Evolutionary conservation across 2,329 filamentous ascomycete species (phyloP), one percentile per base, ranked within the genome.

Genomic region (Scopulariopsis brevicaulis): DNA sequence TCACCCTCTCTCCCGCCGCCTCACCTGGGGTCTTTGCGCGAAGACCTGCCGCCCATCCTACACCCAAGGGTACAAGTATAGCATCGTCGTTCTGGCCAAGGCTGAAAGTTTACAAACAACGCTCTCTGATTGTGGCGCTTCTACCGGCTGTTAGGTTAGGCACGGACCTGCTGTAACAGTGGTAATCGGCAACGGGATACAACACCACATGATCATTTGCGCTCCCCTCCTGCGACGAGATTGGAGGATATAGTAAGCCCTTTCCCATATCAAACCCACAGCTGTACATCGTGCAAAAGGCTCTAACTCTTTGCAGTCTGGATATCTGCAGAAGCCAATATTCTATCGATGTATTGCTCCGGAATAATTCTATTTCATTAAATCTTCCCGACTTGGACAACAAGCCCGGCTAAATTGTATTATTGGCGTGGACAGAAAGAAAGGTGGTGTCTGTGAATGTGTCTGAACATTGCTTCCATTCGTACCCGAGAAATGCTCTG

Each of bases 1-100:
- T 74, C 74, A 64, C 80, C 70, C 75, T 77, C 7, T 74, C 72
- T n/a, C 28, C 8, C 28, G 28, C 28, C 28, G 28, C 28, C 28
- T 32, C 28, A 4, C 28, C 28, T 32, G 8, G 28, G 28, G 28
- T 32, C n/a, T n/a, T n/a, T n/a, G n/a, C n/a, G n/a, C n/a, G n/a
- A n/a, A n/a, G n/a, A n/a, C n/a, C n/a, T n/a, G n/a, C n/a, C n/a
- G n/a, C n/a, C n/a, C n/a, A n/a, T n/a, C n/a, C n/a, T 32, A 32
- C 28, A 4, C 4, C 28, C 28, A 32, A 32, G 28, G 28, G 28
- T 32, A 32, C 8, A n/a, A n/a, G n/a, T 32, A 4, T 32, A 32
- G 8, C 28, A 4, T 4, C 4, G 28, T 8, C 4, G 4, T 32
- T 32, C 8, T 28, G 67, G 67, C 20, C 65, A 65, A 0, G 67